These are phyloP conservation scores for Liriodendron chinense DNA, from an alignment of 164 flowering plant genomes.

Conservation along the genomic window DNA sequence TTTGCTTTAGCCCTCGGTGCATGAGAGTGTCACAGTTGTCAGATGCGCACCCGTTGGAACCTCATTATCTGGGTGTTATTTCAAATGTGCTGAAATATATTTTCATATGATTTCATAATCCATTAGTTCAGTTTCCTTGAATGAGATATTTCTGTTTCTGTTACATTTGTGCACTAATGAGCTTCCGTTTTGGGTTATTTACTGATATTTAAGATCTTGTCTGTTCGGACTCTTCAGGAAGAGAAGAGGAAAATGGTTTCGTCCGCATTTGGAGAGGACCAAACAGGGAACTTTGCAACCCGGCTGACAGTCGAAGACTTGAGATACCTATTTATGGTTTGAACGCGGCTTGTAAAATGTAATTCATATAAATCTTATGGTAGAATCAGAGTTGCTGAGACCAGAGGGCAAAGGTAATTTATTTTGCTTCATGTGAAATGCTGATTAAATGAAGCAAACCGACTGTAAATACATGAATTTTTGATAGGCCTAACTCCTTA, in stretches of 20 bases:
- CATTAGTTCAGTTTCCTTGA: too few species aligned
- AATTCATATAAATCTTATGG: background rate
- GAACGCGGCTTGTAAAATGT: slow-evolving; percentile 7
- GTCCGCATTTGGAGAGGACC: slow-evolving; percentile 96
- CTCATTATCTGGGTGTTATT: too few species aligned
- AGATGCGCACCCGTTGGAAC: too few species aligned
- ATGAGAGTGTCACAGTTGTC: too few species aligned
- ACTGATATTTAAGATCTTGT: too few species aligned
- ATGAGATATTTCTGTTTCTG: too few species aligned
- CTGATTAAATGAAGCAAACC: background rate
- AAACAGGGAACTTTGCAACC: slow-evolving; percentile 43
- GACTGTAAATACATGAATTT: background rate
- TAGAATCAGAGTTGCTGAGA: background rate
- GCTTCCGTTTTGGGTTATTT: too few species aligned
- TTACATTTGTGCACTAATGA: too few species aligned
- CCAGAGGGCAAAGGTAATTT: background rate
- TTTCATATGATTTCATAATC: too few species aligned
- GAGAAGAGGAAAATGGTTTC: slow-evolving; percentile 96
- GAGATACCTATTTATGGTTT: slow-evolving; percentile 64
- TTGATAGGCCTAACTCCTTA: background rate
- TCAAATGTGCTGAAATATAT: background rate
- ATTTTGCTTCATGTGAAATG: background rate
- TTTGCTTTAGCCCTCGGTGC: too few species aligned
- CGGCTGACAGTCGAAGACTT: slow-evolving; percentile 86
- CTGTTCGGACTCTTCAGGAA: slow-evolving; percentile 46